Evolutionary conservation across 202 grass and related monocot species (phyloP).

Genomic region (Saccharum hybrid): DNA sequence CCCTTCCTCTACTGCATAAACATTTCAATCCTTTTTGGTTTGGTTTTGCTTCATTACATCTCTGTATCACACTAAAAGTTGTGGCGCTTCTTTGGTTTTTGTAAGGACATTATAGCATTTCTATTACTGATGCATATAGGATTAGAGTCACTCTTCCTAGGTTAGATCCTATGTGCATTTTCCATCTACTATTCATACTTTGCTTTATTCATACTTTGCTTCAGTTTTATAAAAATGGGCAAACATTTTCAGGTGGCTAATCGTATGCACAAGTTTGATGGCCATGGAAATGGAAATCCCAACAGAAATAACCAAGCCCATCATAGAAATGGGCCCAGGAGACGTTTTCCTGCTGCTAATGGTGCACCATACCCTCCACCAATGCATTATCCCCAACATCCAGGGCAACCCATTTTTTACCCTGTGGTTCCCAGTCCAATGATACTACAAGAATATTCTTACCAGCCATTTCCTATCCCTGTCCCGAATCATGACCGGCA

Average conservation of each 20-base stretch:
- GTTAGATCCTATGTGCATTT: background rate
- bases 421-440: conserved; percentile 65
- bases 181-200: conserved; percentile 13
- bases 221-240: conserved; percentile 26
- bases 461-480: conserved; percentile 48
- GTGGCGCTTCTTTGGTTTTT: background rate
- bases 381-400: conserved; percentile 66
- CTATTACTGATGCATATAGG: conserved; percentile 7
- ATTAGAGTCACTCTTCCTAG: background rate
- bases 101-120: background rate
- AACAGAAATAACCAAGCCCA: conserved; percentile 57
- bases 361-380: conserved; percentile 57
- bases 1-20: background rate
- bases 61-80: conserved; percentile 14
- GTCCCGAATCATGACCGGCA: conserved; percentile 55
- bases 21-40: background rate
- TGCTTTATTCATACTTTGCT: background rate
- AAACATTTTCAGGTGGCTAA: conserved; percentile 50
- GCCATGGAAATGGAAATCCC: conserved; percentile 58
- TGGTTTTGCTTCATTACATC: background rate
- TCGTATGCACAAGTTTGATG: conserved; percentile 64
- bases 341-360: conserved; percentile 54
- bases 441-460: conserved; percentile 70
- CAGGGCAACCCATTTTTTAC: conserved; percentile 67
- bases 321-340: conserved; percentile 71